phyloP scores from a whole-genome alignment of 495 filamentous ascomycete genomes.

The Aspergillus bridgeri region DNA sequence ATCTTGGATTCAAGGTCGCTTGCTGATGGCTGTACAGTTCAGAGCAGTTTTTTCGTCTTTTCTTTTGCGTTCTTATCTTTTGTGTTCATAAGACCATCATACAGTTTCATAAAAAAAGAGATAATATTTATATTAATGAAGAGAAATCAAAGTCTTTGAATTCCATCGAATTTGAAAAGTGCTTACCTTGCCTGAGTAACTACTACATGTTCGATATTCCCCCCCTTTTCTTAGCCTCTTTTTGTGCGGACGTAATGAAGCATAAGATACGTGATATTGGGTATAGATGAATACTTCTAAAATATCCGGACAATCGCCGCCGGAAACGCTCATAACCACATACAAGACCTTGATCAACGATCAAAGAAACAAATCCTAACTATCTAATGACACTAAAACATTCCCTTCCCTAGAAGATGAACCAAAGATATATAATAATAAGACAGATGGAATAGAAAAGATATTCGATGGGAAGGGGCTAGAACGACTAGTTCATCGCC shows the following conservation, averaged over 20 bases:
- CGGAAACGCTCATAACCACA: background rate
- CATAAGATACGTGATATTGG: background rate
- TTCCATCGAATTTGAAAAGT: too few species aligned
- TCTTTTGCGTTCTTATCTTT: background rate
- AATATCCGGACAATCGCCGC: background rate
- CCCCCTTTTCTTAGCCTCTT: too few species aligned
- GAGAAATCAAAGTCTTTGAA: too few species aligned
- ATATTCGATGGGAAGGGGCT: background rate
- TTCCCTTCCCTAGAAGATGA: background rate
- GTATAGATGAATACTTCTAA: background rate
- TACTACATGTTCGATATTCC: too few species aligned
- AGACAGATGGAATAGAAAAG: constrained; percentile 5
- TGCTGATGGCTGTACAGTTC: background rate
- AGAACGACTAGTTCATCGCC: constrained; percentile 9
- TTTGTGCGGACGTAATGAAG: too few species aligned
- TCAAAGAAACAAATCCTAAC: background rate
- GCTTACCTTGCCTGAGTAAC: too few species aligned
- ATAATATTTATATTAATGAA: background rate
- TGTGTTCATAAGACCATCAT: background rate
- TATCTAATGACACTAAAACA: background rate
- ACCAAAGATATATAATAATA: background rate
- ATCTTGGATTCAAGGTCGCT: background rate
- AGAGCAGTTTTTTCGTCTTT: background rate
- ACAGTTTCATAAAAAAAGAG: background rate
- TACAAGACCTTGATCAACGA: background rate